These are phyloP conservation scores for Paecilomyces formosus DNA, from an alignment of 2,329 filamentous ascomycete species.

Conservation along the genomic window DNA sequence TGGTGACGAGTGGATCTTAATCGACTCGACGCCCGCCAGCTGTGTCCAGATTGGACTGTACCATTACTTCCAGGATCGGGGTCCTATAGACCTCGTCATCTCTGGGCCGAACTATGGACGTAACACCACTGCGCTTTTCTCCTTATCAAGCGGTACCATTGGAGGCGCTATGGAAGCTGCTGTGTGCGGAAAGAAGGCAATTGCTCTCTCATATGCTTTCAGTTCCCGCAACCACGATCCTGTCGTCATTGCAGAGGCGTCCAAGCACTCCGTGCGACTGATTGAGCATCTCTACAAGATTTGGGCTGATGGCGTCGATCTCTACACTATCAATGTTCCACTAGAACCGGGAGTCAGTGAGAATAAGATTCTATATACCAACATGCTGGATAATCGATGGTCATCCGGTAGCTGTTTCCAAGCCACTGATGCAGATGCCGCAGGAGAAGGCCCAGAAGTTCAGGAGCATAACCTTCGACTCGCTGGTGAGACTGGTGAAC, in stretches of 20 bases:
- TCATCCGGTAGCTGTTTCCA: constrained; percentile 75
- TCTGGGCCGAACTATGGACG: constrained; percentile 77
- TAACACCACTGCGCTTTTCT: constrained; percentile 74
- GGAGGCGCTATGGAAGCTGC: constrained; percentile 73
- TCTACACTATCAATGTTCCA: constrained; percentile 91
- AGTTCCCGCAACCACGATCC: constrained; percentile 79
- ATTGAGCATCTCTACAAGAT: constrained; percentile 71
- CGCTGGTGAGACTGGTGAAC: constrained; percentile 43
- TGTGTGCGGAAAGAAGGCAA: constrained; percentile 59
- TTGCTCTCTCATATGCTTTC: constrained; percentile 88
- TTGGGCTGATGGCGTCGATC: constrained; percentile 66
- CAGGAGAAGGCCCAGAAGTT: constrained; percentile 52
- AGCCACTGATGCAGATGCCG: constrained; percentile 60
- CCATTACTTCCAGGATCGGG: constrained; percentile 67
- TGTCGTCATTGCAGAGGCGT: constrained; percentile 69
- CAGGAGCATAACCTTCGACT: constrained; percentile 69
- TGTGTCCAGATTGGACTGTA: constrained; percentile 77
- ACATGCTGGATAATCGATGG: constrained; percentile 90
- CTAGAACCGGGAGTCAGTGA: constrained; percentile 66
- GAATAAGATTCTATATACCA: constrained; percentile 71
- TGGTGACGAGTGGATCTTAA: constrained; percentile 71
- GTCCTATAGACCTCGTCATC: constrained; percentile 67
- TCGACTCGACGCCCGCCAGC: constrained; percentile 73
- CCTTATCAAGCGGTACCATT: constrained; percentile 68
- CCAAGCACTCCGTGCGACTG: constrained; percentile 63